phyloP scores from a whole-genome alignment of 202 grass and related monocot species.

The Dendrocalamus latiflorus region DNA sequence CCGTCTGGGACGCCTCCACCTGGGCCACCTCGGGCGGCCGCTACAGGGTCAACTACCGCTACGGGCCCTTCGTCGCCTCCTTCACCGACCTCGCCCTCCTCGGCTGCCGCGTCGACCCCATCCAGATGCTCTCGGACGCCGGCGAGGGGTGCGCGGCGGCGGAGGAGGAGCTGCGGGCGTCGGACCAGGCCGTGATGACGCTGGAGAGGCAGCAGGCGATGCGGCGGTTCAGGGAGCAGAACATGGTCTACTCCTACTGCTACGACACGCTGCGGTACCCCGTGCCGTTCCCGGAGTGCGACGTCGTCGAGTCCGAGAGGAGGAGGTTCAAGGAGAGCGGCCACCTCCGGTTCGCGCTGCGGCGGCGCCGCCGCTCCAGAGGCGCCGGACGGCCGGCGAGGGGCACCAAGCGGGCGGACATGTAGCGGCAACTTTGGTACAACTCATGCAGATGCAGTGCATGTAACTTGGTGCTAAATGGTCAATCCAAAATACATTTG shows the following conservation, averaged over 20 bases:
- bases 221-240: conserved; percentile 52
- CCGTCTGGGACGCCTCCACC: conserved; percentile 84
- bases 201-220: conserved; percentile 60
- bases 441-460: no score
- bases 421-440: neutral
- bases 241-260: conserved; percentile 86
- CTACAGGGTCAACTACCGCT: conserved; percentile 73
- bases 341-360: conserved; percentile 39
- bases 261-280: conserved; percentile 70
- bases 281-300: conserved; percentile 54
- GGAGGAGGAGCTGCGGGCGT: conserved; percentile 16
- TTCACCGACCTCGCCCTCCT: conserved; percentile 68
- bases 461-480: no score
- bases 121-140: conserved; percentile 41
- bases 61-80: conserved; percentile 72
- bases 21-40: conserved; percentile 75
- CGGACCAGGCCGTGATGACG: conserved; percentile 57
- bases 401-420: neutral
- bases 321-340: conserved; percentile 54
- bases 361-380: conserved; percentile 26
- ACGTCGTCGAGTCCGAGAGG: conserved; percentile 61
- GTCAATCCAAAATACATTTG: no score
- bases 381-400: neutral
- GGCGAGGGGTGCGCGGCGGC: conserved; percentile 19
- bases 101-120: conserved; percentile 53